A percentile compares a stretch with the other conserved stretches of the same genome.
phyloP scores from a whole-genome alignment of 139 green algal genomes.

The Chlorella sp. region DNA sequence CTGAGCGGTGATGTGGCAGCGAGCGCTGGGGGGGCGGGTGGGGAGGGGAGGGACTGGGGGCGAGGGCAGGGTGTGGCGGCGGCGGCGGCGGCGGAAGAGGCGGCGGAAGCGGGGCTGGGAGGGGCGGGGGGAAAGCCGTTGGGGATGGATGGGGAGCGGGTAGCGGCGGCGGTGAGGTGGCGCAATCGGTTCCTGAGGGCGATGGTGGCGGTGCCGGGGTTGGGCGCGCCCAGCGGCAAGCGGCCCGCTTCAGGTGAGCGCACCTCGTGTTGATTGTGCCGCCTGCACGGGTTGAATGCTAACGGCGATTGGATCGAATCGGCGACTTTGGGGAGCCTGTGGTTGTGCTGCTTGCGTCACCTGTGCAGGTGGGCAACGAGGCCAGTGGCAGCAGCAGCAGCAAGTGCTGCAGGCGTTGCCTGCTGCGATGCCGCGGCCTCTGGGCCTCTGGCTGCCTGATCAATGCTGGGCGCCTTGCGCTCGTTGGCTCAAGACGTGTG shows the following conservation, averaged over 20 bases:
- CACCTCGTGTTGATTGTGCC: no score
- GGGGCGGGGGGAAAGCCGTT: not conserved
- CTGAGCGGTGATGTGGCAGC: not conserved
- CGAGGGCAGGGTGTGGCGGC: not conserved
- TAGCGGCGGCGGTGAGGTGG: not conserved
- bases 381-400: not conserved
- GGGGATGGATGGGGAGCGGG: not conserved
- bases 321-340: no score
- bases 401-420: not conserved
- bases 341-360: no score
- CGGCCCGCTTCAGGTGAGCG: not conserved
- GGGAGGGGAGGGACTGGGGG: not conserved
- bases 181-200: constrained; percentile 1
- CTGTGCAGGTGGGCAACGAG: not conserved
- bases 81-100: not conserved
- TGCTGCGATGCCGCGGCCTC: not conserved
- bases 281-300: no score
- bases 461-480: not conserved
- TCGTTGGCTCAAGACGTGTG: no score
- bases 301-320: no score
- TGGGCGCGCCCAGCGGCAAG: not conserved
- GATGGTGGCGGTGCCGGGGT: no score
- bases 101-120: no score
- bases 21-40: not conserved
- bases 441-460: constrained; percentile 1